These are phyloP conservation scores for Adansonia digitata DNA, from an alignment of 345 rosid species.

Conservation along the genomic window DNA sequence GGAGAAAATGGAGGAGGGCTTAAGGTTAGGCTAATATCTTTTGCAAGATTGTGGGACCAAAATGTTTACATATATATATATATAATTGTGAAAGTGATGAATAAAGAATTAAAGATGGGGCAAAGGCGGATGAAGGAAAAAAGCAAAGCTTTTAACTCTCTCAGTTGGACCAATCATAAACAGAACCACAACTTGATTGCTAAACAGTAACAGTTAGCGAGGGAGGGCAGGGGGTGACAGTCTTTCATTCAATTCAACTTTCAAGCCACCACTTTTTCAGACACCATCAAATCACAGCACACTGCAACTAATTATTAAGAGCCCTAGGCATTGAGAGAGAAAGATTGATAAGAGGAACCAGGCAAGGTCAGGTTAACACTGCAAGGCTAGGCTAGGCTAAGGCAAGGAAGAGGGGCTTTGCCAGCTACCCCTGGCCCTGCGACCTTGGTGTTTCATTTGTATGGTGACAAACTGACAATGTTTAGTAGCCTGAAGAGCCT, in stretches of 20 bases:
- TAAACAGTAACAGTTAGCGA: constrained; percentile 16
- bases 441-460: constrained; percentile 22
- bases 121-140: constrained; percentile 5
- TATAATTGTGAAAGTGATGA: constrained; percentile 15
- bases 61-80: too few species aligned
- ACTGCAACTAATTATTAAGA: constrained; percentile 47
- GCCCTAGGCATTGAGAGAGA: constrained; percentile 16
- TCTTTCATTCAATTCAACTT: constrained; percentile 40
- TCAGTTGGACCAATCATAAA: neutral
- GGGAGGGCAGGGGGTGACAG: constrained; percentile 32
- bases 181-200: constrained; percentile 16
- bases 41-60: constrained; percentile 13
- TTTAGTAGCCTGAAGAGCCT: constrained; percentile 23
- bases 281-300: constrained; percentile 49
- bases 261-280: constrained; percentile 54
- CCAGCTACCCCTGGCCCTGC: constrained; percentile 20
- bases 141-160: constrained; percentile 17
- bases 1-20: neutral
- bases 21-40: neutral
- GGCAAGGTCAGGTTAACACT: neutral
- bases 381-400: neutral
- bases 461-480: constrained; percentile 20
- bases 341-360: neutral
- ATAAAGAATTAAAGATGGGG: constrained; percentile 11
- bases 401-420: constrained; percentile 1